Evolutionary conservation across 495 filamentous ascomycete genomes (phyloP), one percentile per base, ranked within the genome.

Genomic region (Aspergillus campestris): DNA sequence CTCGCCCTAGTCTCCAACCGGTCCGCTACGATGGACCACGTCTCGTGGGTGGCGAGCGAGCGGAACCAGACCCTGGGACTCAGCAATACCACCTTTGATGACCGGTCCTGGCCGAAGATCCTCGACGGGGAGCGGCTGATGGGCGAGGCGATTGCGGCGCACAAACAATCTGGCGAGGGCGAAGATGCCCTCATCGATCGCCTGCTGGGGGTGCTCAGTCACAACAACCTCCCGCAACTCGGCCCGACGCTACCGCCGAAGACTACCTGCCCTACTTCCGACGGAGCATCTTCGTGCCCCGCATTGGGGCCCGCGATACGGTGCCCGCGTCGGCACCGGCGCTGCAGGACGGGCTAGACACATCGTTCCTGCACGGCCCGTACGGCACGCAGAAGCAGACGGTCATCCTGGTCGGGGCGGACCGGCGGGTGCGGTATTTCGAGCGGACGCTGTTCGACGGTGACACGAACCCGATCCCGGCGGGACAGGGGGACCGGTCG

Each of bases 371-470:
- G 14, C 53, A 59, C 14, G 69, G 69, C 0, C 48, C 58, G 5
- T 97, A 98, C 65, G 92, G 92, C n/a, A 98, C 92, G 1, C 87
- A 94, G 61, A 81, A 87, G 51, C 91, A 98, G 71, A 94, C 88
- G 0, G 69, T 97, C 9, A 68, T 97, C 18, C 71, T 97, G 12
- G 82, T 95, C 24, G 80, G 81, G 49, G 75, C 75, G 58, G 70
- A 82, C 13, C 91, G 90, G 10, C 78, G 81, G 40, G 79, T 94
- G 34, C 82, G 79, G 9, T 96, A 86, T 57, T 75, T 82, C 45
- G 92, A 98, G 65, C 77, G 94, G 43, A 85, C 87, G 18, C 69
- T 97, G 34, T 94, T 77, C 64, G 87, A 91, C 60, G 62, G 69
- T 5, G 56, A 83, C 30, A 86, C 76, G 5, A 75, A 78, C 31